Conservation (phyloP, 495 filamentous ascomycete genomes). For the Hyaloscypha finlandica region DNA sequence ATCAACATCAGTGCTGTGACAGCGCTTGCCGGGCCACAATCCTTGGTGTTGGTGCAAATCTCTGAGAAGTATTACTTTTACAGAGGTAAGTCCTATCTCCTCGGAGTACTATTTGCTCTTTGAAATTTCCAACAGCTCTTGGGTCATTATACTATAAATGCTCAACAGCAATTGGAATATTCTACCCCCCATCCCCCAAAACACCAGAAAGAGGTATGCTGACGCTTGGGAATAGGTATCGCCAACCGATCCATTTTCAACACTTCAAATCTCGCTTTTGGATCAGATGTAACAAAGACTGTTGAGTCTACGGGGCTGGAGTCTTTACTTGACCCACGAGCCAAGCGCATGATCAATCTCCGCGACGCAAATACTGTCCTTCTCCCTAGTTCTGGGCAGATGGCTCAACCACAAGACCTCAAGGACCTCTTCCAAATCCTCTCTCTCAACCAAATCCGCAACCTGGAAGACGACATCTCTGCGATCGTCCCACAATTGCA, state of each 20-base stretch:
- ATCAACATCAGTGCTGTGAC: constrained; percentile 23
- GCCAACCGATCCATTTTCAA: constrained; percentile 19
- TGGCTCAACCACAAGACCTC: constrained; percentile 16
- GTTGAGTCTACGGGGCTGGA: constrained; percentile 14
- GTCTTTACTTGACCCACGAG: constrained; percentile 15
- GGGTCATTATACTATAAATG: no score
- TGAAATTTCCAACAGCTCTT: no score
- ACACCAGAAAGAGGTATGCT: no score
- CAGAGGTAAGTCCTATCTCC: background rate
- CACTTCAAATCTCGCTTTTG: constrained; percentile 15
- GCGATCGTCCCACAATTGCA: constrained; percentile 21
- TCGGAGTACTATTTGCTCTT: no score
- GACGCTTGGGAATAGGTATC: background rate
- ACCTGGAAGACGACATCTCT: constrained; percentile 20
- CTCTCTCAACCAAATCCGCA: constrained; percentile 9
- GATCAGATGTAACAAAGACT: constrained; percentile 13
- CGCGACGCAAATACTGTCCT: constrained; percentile 7
- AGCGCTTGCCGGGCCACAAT: constrained; percentile 23
- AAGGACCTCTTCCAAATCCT: constrained; percentile 16
- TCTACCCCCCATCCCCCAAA: no score
- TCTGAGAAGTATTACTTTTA: constrained; percentile 20
- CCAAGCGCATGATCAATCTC: constrained; percentile 15
- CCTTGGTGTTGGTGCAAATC: constrained; percentile 9
- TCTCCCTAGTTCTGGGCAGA: constrained; percentile 13
- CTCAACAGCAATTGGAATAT: no score